Evolutionary conservation across 805 yeast species (phyloP), one percentile per base, ranked within the genome.

Genomic region (Candida arabinofermentans): DNA sequence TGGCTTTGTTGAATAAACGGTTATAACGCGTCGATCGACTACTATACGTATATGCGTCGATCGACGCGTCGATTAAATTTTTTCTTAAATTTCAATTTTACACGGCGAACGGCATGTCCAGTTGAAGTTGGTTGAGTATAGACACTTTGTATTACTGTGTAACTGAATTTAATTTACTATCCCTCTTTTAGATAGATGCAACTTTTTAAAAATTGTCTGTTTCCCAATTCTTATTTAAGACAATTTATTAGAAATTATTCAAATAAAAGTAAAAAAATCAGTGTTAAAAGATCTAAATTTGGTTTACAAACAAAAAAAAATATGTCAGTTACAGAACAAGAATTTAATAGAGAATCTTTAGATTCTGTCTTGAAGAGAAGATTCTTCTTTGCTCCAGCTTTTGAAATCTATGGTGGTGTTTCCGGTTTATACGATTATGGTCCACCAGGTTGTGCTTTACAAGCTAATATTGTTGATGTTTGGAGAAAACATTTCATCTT

Each of bases 361-460:
- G 99, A 93, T 67, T 82, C 85, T 64, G 87, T 90, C 44, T 72
- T 93, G 57, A 93, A 91, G 67, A 83, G 97, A 66, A 81, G 99
- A 64, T 93, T 93, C 73, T 93, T 93, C 70, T 95, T 79, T 64
- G 96, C 98, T 14, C 99, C 99, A 51, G 83, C 98, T 27, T 93
- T 93, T 59, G 99, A 93, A 64, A 79, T 91, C 50, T 93, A 93
- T 65, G 99, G 99, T 54, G 99, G 99, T 66, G 98, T 93, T 35
- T 86, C 96, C 37, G 99, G 99, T 52, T 75, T 93, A 44, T 93
- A 87, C 66, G 99, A 93, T 66, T 93, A 90, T 63, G 99, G 99
- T 71, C 99, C 99, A 49, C 97, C 99, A 64, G 99, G 99, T 49
- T 91, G 98, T 72, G 95, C 98, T 10, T 79, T 93, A 69, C 98